Evolutionary conservation across 2,329 filamentous ascomycete species (phyloP).

Genomic region (Nothophoma quercina): DNA sequence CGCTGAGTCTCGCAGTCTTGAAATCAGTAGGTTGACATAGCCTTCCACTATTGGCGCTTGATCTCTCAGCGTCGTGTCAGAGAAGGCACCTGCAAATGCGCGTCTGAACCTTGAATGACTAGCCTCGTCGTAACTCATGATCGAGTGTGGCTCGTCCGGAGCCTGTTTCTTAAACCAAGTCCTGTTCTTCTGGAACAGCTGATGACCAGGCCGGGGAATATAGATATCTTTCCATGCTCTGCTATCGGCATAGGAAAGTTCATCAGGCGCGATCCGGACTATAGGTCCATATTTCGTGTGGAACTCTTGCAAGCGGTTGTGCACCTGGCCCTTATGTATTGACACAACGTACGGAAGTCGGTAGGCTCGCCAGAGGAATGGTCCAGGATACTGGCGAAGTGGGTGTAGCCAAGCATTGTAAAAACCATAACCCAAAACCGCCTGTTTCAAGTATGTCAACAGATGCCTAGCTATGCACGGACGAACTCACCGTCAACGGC

Average conservation of each 20-base stretch:
- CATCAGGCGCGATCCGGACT: conserved; percentile 40
- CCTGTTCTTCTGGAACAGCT: conserved; percentile 30
- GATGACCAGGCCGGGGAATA: conserved; percentile 31
- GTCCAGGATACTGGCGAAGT: conserved; percentile 38
- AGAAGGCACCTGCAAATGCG: conserved; percentile 39
- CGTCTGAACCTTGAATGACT: conserved; percentile 32
- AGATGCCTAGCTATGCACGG: too few relatives aligned
- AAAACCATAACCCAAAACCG: conserved; percentile 24
- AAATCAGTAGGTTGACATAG: conserved; percentile 34
- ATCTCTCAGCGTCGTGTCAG: conserved; percentile 35
- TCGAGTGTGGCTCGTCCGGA: conserved; percentile 35
- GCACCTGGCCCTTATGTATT: conserved; percentile 35
- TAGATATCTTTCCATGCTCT: conserved; percentile 43
- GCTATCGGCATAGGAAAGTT: conserved; percentile 37
- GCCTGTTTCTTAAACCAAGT: conserved; percentile 38
- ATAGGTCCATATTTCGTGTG: conserved; percentile 38
- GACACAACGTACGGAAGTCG: conserved; percentile 38
- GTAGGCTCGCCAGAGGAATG: conserved; percentile 37
- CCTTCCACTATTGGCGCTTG: conserved; percentile 36
- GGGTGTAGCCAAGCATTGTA: conserved; percentile 41
- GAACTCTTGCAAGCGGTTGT: conserved; percentile 30
- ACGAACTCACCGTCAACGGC: neutral
- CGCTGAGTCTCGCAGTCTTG: conserved; percentile 13
- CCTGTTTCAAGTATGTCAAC: conserved; percentile 1
- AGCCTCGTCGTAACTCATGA: conserved; percentile 34